phyloP scores from a whole-genome alignment of 495 filamentous ascomycete genomes.

The Diplogelasinospora grovesii region DNA sequence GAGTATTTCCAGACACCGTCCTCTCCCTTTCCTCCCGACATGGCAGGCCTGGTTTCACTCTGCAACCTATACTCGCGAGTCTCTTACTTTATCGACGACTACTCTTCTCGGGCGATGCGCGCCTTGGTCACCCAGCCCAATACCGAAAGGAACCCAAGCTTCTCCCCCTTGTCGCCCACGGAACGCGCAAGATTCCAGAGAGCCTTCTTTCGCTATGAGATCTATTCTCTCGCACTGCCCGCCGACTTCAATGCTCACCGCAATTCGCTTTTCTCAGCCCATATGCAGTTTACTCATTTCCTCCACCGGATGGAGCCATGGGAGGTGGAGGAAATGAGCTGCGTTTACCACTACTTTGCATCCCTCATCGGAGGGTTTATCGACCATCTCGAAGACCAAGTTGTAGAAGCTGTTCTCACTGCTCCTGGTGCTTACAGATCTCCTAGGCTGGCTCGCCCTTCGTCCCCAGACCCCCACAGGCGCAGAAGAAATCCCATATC shows the following conservation, averaged over 20 bases:
- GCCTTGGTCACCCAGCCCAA: background rate
- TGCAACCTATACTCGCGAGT: too few relatives aligned
- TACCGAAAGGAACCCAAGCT: background rate
- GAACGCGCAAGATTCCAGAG: constrained; percentile 1
- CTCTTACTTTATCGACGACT: too few relatives aligned
- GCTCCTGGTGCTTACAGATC: background rate
- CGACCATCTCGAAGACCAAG: background rate
- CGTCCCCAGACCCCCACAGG: background rate
- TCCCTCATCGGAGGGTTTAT: background rate
- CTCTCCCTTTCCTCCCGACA: too few relatives aligned
- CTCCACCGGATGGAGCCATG: background rate
- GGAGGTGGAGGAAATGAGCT: constrained; percentile 1
- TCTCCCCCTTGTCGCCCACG: background rate
- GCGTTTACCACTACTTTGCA: background rate
- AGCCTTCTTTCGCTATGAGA: background rate
- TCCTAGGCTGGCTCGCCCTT: background rate
- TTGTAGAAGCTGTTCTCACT: background rate
- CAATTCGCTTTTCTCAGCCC: background rate
- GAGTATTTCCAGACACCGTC: too few relatives aligned
- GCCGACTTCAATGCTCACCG: background rate
- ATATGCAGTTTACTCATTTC: background rate
- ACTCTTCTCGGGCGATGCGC: constrained; percentile 1
- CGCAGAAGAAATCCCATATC: background rate
- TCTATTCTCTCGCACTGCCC: background rate
- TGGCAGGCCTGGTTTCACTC: too few relatives aligned